These are phyloP conservation scores for Rhizopogon rudus DNA, from an alignment of 768 basidiomycete species.

Conservation along the genomic window DNA sequence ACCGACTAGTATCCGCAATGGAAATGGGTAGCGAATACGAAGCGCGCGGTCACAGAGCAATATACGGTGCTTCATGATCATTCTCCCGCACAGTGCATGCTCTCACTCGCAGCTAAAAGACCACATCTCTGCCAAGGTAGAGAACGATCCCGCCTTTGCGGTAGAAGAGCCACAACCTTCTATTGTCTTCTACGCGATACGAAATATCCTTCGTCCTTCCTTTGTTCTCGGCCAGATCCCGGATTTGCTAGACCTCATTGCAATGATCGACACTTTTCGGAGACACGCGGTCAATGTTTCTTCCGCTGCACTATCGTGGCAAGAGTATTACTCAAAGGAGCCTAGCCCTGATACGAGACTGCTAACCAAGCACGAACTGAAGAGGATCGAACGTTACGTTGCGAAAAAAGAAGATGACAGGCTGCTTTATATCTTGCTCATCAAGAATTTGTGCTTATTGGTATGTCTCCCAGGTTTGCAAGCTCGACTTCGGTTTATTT, in stretches of 20 bases:
- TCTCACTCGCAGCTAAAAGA: conserved; percentile 1
- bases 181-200: conserved; percentile 21
- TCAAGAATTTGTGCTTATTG: conserved; percentile 15
- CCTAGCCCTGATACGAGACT: conserved; percentile 10
- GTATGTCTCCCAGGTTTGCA: conserved; percentile 7
- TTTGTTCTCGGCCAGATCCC: conserved; percentile 27
- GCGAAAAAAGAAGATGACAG: conserved; percentile 11
- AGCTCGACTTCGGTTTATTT: background rate
- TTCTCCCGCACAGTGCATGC: background rate
- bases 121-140: background rate
- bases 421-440: conserved; percentile 18
- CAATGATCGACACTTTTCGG: conserved; percentile 18
- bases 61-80: conserved; percentile 1
- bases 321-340: conserved; percentile 15
- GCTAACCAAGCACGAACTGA: conserved; percentile 15
- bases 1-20: background rate
- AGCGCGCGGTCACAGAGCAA: background rate
- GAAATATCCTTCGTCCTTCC: conserved; percentile 23
- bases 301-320: conserved; percentile 20
- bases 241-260: conserved; percentile 21
- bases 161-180: conserved; percentile 5
- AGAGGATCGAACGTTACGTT: conserved; percentile 7
- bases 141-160: background rate
- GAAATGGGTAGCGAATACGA: background rate
- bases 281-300: conserved; percentile 11